These are phyloP conservation scores for Brassica juncea DNA, from an alignment of 345 rosid genomes.

Conservation along the genomic window DNA sequence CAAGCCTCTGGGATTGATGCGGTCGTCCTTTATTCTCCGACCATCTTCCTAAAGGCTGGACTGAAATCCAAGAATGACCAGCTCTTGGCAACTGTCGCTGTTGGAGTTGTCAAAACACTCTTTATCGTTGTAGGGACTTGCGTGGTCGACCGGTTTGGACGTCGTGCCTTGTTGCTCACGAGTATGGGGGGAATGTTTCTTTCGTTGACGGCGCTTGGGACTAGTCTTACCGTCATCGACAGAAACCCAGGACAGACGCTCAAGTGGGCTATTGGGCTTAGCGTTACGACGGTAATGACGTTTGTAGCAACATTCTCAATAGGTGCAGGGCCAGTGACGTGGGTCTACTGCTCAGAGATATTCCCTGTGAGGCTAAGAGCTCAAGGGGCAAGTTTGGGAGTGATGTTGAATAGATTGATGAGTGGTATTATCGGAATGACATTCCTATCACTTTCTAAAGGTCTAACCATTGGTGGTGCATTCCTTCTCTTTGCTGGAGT, in stretches of 20 bases:
- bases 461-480: slow-evolving; percentile 56
- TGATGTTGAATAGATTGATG: slow-evolving; percentile 62
- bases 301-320: slow-evolving; percentile 67
- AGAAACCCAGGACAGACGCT: slow-evolving; percentile 40
- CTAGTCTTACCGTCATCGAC: slow-evolving; percentile 42
- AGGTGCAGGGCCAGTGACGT: slow-evolving; percentile 72
- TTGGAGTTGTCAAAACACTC: slow-evolving; percentile 50
- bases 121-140: slow-evolving; percentile 59
- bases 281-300: slow-evolving; percentile 53
- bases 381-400: slow-evolving; percentile 65
- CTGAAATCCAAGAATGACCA: slow-evolving; percentile 48
- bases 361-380: slow-evolving; percentile 69
- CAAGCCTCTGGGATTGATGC: slow-evolving; percentile 78
- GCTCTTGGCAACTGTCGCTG: slow-evolving; percentile 54
- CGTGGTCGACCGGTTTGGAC: slow-evolving; percentile 55
- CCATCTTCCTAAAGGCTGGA: slow-evolving; percentile 50
- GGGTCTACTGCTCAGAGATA: slow-evolving; percentile 76
- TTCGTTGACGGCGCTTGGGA: slow-evolving; percentile 51
- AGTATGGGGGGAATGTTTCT: slow-evolving; percentile 56
- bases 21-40: slow-evolving; percentile 63
- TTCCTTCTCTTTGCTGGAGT: slow-evolving; percentile 57
- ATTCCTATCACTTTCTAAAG: slow-evolving; percentile 46
- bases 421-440: slow-evolving; percentile 72
- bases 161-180: slow-evolving; percentile 63
- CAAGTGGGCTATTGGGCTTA: slow-evolving; percentile 48